Base-by-base conservation (phyloP, 2,329 filamentous ascomycete genomes). In the Colletotrichum cordylinicola region DNA sequence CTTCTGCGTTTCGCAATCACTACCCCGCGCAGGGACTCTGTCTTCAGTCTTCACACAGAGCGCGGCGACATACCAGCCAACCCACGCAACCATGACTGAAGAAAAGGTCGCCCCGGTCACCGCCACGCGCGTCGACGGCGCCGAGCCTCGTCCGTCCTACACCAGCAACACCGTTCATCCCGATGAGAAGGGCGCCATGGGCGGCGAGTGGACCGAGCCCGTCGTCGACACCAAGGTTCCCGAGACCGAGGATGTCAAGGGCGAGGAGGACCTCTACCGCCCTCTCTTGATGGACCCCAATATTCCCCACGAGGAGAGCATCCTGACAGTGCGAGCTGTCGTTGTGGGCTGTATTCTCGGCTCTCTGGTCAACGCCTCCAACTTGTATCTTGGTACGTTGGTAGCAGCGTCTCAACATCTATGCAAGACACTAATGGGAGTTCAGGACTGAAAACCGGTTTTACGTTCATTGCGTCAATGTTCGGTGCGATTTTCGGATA, bases 341-440 rank as follows among this genome's bases (percentile, higher is more conserved):
- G 72, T 91, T 52, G 83, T 90, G 39, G 91, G 91, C 61, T 87
- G 89, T 70, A 79, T 90, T 56, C 87, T 91, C 35, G 91, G 91
- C 62, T 90, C 88, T 18, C 85, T 93, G 10, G 90, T 92, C 78
- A 92, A 91, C 79, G 90, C 90, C 12, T 92, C 90, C 74, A 93
- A 93, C 80, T 85, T 93, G 56, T 93, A 93, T 78, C 87, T 93
- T 48, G 43, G 52, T 60, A 18, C 27, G 33, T 67, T 31, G 55
- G 62, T 18, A 21, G 8, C 13, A 2, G 13, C 21, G 4, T 13
- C 10, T 24, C 27, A 5, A 18, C 18, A 4, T 27, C 6, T 21
- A 15, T 7, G 13, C 24, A 24, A 8, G 43, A 24, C 24, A 18
- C 69, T 71, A 55, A 71, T 48, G 13, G 6, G 16, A 16, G 75